phyloP scores from a whole-genome alignment of 1,284 basidiomycete genomes.

The Polyporus tsugae region DNA sequence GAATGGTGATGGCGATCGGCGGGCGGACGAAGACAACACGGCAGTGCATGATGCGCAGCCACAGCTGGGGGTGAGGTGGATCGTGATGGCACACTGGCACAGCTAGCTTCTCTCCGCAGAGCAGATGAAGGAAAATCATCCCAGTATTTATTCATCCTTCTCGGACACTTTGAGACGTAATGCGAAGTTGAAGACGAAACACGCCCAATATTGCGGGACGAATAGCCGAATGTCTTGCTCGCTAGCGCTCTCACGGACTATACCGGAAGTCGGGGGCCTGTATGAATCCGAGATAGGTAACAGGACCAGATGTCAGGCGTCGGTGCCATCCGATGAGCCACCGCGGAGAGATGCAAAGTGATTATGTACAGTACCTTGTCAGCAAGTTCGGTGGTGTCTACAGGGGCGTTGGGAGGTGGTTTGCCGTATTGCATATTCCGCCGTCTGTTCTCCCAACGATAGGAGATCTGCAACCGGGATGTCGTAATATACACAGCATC shows the following conservation, averaged over 20 bases:
- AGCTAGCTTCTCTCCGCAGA: background rate
- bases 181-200: background rate
- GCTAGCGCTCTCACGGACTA: slow-evolving; percentile 25
- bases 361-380: slow-evolving; percentile 49
- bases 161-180: background rate
- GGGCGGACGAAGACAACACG: no score
- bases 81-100: background rate
- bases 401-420: slow-evolving; percentile 54
- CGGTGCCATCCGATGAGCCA: background rate
- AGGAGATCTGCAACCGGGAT: slow-evolving; percentile 56
- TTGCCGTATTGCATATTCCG: slow-evolving; percentile 66
- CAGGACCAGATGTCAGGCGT: background rate
- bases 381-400: slow-evolving; percentile 73
- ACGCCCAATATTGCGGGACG: no score
- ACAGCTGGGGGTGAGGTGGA: no score
- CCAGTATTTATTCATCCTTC: no score
- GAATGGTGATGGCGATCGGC: background rate
- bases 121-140: no score
- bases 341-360: background rate
- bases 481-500: background rate
- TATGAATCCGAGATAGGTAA: background rate
- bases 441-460: slow-evolving; percentile 65
- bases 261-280: slow-evolving; percentile 40
- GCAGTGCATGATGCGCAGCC: background rate
- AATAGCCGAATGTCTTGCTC: background rate